Percentiles rank a stretch among this genome's conserved stretches.
phyloP scores from a whole-genome alignment of 768 basidiomycete species.

The Pisolithus tinctorius region DNA sequence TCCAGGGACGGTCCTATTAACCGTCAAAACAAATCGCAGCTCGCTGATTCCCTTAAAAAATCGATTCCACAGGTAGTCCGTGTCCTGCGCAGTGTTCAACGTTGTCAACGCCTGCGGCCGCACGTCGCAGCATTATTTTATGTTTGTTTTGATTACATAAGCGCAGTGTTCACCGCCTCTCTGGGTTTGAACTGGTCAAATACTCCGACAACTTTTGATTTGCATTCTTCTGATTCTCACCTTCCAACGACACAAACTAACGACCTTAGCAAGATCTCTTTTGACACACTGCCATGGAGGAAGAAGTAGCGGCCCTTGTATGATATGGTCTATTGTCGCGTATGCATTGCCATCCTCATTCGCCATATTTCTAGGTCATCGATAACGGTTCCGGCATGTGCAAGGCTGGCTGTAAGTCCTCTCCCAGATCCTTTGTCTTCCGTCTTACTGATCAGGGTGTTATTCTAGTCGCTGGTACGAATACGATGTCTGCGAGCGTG shows the following conservation, averaged over 20 bases:
- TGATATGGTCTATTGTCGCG: slow-evolving; percentile 7
- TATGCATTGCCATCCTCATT: slow-evolving; percentile 1
- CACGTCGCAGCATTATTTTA: not conserved
- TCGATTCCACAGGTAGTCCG: too few relatives aligned
- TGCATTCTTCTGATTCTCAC: slow-evolving; percentile 10
- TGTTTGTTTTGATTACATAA: not conserved
- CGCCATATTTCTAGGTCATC: slow-evolving; percentile 53
- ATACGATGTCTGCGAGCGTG: not conserved
- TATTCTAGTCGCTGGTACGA: slow-evolving; percentile 55
- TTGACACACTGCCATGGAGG: slow-evolving; percentile 44
- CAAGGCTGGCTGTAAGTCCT: slow-evolving; percentile 92
- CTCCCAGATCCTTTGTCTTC: slow-evolving; percentile 6
- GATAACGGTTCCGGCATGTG: slow-evolving; percentile 99
- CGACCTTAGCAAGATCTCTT: slow-evolving; percentile 2
- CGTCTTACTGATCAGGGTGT: slow-evolving; percentile 15
- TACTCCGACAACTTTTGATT: slow-evolving; percentile 18
- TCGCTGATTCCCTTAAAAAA: too few relatives aligned
- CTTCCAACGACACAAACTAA: slow-evolving; percentile 9
- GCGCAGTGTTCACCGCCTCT: slow-evolving; percentile 1
- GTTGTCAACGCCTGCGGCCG: not conserved
- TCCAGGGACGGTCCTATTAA: too few relatives aligned
- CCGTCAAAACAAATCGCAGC: too few relatives aligned
- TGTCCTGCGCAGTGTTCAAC: too few relatives aligned
- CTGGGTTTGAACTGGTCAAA: slow-evolving; percentile 17
- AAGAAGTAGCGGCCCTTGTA: slow-evolving; percentile 56